Conservation (phyloP, 345 rosid genomes). For the Raphanus raphanistrum region DNA sequence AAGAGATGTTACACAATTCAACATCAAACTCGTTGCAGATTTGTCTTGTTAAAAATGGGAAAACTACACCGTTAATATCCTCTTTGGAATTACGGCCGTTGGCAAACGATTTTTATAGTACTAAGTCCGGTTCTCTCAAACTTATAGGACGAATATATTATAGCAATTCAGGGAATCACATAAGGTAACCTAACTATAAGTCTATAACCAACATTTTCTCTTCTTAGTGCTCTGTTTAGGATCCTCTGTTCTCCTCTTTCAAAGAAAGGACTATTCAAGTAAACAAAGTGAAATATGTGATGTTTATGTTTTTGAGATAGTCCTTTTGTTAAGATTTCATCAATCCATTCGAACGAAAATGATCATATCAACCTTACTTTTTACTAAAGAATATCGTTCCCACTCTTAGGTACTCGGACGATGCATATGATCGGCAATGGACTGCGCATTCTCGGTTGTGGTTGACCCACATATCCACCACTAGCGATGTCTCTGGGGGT, state of each 20-base stretch:
- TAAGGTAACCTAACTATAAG: background rate
- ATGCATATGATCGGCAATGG: constrained; percentile 45
- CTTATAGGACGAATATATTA: background rate
- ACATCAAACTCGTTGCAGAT: constrained; percentile 2
- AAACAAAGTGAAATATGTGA: too few relatives aligned
- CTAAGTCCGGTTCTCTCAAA: constrained; percentile 16
- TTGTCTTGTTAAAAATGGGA: background rate
- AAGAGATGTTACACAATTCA: constrained; percentile 42
- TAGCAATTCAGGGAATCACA: background rate
- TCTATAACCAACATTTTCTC: too few relatives aligned
- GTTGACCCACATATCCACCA: background rate
- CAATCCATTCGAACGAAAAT: too few relatives aligned
- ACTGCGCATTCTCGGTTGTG: rapidly evolving
- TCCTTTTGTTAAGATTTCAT: too few relatives aligned
- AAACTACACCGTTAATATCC: constrained; percentile 45
- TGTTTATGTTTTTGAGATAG: too few relatives aligned
- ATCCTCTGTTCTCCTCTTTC: too few relatives aligned
- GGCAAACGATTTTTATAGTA: background rate
- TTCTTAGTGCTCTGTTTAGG: too few relatives aligned
- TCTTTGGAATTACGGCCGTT: constrained; percentile 45
- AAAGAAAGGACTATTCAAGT: too few relatives aligned
- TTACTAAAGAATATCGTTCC: background rate
- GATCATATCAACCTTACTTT: too few relatives aligned
- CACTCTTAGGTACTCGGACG: constrained; percentile 39
- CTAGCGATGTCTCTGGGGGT: background rate